A percentile compares a stretch with the other conserved stretches of the same genome.
These are phyloP conservation scores for Crithidia expoeki DNA, from an alignment of 208 protist genomes.

Conservation along the genomic window DNA sequence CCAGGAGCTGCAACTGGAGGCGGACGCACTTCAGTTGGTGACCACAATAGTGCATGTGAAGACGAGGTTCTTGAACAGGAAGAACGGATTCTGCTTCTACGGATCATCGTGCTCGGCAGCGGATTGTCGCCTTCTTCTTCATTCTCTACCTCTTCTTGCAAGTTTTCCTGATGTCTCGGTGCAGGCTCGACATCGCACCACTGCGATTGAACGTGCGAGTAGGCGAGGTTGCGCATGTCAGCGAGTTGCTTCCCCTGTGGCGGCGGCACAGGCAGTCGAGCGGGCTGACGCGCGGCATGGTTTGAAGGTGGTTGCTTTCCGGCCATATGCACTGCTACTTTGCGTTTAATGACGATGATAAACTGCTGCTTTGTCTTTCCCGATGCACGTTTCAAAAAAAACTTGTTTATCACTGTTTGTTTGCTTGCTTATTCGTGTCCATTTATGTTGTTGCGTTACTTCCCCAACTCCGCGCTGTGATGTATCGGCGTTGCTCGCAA, in stretches of 20 bases:
- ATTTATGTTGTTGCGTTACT: too few relatives aligned
- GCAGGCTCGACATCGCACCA: slow-evolving; percentile 28
- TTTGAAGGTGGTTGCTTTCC: not conserved
- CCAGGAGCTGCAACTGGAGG: slow-evolving; percentile 36
- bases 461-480: too few relatives aligned
- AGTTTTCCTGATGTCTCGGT: not conserved
- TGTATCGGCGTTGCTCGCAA: too few relatives aligned
- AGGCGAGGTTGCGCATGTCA: slow-evolving; percentile 40
- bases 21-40: slow-evolving; percentile 30
- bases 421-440: too few relatives aligned
- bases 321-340: not conserved
- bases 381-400: too few relatives aligned
- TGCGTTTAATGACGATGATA: not conserved
- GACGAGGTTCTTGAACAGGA: not conserved
- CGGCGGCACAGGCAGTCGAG: slow-evolving; percentile 18
- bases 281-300: not conserved
- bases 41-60: not conserved
- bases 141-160: not conserved
- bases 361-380: too few relatives aligned
- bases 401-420: too few relatives aligned
- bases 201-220: slow-evolving; percentile 66
- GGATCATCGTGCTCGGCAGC: not conserved
- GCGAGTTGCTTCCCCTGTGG: slow-evolving; percentile 47
- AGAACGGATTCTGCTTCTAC: not conserved
- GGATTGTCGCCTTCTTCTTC: not conserved